A percentile compares a stretch with the other conserved stretches of the same genome.
phyloP scores from a whole-genome alignment of 169 alveolate genomes.

The Plasmodium sp. region DNA sequence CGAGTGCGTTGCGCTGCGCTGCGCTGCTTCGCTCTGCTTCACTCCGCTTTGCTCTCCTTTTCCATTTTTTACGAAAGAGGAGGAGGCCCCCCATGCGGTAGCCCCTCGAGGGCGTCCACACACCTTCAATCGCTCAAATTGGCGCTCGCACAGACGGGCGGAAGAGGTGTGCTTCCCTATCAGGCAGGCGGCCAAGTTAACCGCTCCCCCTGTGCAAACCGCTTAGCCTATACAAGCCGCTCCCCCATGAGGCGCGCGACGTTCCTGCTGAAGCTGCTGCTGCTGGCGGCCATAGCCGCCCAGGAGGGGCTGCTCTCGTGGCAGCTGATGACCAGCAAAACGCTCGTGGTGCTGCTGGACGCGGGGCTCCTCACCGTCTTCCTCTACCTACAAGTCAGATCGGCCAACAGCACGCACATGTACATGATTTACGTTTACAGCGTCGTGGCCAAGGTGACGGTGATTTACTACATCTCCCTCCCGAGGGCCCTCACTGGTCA shows the following conservation, averaged over 20 bases:
- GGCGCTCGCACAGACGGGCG: no score
- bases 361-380: background rate
- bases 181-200: background rate
- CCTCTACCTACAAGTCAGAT: constrained; percentile 13
- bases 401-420: constrained; percentile 35
- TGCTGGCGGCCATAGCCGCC: background rate
- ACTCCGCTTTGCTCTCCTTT: no score
- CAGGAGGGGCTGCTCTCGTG: constrained; percentile 14
- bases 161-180: no score
- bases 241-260: constrained; percentile 1
- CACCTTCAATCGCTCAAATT: background rate
- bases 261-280: constrained; percentile 1
- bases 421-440: constrained; percentile 52
- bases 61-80: background rate
- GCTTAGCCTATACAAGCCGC: no score
- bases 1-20: background rate
- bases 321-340: background rate
- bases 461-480: constrained; percentile 26
- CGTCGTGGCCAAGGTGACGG: constrained; percentile 46
- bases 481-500: constrained; percentile 14
- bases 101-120: background rate
- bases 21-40: background rate
- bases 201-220: background rate
- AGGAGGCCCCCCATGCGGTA: background rate
- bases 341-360: background rate